A percentile compares a stretch with the other conserved stretches of the same genome.
phyloP scores from a whole-genome alignment of 805 yeast species.

The Yarrowia keelungensis region DNA sequence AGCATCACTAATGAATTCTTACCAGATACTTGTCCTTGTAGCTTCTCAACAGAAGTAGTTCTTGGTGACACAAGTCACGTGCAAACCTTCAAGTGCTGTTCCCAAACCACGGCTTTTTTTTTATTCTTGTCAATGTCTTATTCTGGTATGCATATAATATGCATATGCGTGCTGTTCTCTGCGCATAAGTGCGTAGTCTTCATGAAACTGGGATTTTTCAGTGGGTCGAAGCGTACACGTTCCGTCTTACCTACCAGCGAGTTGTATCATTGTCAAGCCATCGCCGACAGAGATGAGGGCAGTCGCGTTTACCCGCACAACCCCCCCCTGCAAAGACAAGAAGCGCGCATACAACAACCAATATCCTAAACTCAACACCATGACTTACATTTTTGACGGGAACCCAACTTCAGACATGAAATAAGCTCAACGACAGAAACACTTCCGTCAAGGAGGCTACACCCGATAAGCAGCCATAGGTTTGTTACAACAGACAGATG shows the following conservation, averaged over 20 bases:
- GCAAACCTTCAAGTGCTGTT: background rate
- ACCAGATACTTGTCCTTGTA: no score
- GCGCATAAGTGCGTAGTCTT: slow-evolving; percentile 7
- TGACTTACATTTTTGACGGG: background rate
- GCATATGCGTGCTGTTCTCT: slow-evolving; percentile 15
- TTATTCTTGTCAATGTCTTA: background rate
- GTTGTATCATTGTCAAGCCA: no score
- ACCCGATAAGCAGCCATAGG: no score
- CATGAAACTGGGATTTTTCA: no score
- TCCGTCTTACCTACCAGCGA: no score
- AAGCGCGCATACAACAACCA: background rate
- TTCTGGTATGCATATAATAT: background rate
- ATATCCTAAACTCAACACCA: background rate
- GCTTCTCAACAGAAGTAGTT: no score
- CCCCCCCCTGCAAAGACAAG: background rate
- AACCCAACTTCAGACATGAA: background rate
- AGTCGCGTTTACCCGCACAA: no score
- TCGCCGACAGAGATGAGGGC: no score
- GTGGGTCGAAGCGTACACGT: no score
- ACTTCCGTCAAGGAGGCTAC: background rate
- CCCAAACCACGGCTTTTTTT: background rate
- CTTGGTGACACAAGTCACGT: background rate
- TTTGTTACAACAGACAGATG: no score
- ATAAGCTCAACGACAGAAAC: background rate
- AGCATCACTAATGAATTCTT: no score